Percentiles rank a stretch among this genome's conserved stretches.
Conservation (phyloP, 73 alveolate genomes). For the Urostyla sp. region DNA sequence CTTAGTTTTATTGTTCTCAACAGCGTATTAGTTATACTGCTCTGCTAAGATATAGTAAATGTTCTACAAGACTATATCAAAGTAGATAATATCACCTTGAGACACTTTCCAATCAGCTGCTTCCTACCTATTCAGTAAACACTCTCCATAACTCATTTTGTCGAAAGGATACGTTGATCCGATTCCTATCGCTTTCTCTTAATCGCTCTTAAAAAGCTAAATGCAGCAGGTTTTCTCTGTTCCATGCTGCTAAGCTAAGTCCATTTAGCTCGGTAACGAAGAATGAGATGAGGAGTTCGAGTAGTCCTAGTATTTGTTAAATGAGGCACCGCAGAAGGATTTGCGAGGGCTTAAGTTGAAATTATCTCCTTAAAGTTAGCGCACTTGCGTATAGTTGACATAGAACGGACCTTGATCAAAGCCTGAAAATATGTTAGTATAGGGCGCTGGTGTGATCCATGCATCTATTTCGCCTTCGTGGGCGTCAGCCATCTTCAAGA, state of each 20-base stretch:
- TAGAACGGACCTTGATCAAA: background rate
- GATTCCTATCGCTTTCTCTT: slow-evolving; percentile 65
- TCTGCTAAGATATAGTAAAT: slow-evolving; percentile 2
- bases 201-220: slow-evolving; percentile 38
- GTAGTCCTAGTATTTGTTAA: background rate
- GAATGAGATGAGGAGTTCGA: background rate
- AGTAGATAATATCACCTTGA: background rate
- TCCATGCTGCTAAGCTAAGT: background rate
- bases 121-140: background rate
- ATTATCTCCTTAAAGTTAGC: background rate
- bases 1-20: background rate
- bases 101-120: background rate
- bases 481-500: slow-evolving; percentile 82
- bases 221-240: too few relatives aligned
- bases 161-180: slow-evolving; percentile 66
- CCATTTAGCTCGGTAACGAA: background rate
- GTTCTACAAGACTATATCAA: background rate
- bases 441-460: slow-evolving; percentile 26
- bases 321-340: slow-evolving; percentile 21
- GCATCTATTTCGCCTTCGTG: slow-evolving; percentile 72
- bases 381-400: background rate
- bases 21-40: background rate
- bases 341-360: slow-evolving; percentile 10
- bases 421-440: background rate
- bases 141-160: slow-evolving; percentile 38